Conservation (phyloP, 306 rosid genomes). For the Vigna nakashimae region DNA sequence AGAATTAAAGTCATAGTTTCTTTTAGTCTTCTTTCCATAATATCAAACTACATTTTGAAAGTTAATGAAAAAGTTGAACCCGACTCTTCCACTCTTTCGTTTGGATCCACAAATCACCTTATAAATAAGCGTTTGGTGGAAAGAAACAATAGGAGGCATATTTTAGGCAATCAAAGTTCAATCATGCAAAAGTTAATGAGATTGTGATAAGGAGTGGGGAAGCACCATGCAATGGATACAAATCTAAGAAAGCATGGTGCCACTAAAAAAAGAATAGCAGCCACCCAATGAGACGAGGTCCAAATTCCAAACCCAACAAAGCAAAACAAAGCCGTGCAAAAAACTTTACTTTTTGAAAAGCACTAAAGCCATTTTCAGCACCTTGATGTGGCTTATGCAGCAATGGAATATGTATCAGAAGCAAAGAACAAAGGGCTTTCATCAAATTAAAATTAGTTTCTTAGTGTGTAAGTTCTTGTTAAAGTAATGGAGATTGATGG, state of each 20-base stretch:
- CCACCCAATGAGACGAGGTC: conserved; percentile 41
- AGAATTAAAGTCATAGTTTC: too few relatives aligned
- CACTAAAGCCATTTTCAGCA: conserved; percentile 48
- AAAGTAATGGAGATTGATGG: conserved; percentile 59
- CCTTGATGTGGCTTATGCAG: conserved; percentile 47
- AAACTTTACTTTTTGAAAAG: conserved; percentile 59
- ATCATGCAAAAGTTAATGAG: conserved; percentile 3
- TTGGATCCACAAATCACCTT: too few relatives aligned
- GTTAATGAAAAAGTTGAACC: too few relatives aligned
- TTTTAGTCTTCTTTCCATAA: too few relatives aligned
- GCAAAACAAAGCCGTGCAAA: conserved; percentile 6
- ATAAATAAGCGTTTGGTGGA: neutral
- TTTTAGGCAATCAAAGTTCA: conserved; percentile 16
- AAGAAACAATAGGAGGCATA: neutral
- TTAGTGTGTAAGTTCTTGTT: conserved; percentile 46
- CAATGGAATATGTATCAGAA: conserved; percentile 35
- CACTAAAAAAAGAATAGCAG: conserved; percentile 34
- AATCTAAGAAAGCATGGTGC: conserved; percentile 37
- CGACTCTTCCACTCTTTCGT: too few relatives aligned
- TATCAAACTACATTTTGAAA: too few relatives aligned
- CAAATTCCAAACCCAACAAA: conserved; percentile 43
- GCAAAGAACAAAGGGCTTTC: conserved; percentile 10
- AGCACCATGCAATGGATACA: conserved; percentile 38
- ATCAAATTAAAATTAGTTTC: conserved; percentile 45
- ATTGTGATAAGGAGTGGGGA: conserved; percentile 16